phyloP scores from a whole-genome alignment of 2,329 filamentous ascomycete genomes.

The Neofusicoccum ribis region DNA sequence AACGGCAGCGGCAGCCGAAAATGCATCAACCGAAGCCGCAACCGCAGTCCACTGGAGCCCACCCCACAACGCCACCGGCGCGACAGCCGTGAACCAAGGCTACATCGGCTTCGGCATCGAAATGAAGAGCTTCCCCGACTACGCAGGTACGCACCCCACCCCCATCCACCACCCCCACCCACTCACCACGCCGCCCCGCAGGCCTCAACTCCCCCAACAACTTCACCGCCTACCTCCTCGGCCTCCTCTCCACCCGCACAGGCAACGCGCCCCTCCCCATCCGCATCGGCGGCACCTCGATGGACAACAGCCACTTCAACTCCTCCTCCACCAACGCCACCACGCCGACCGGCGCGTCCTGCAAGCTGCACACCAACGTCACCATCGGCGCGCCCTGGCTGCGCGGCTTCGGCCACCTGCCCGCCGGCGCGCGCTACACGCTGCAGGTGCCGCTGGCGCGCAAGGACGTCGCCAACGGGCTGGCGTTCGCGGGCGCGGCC shows the following conservation, averaged over 20 bases:
- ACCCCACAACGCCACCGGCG: background rate
- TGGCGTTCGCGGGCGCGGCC: background rate
- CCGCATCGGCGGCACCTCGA: background rate
- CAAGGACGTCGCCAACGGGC: background rate
- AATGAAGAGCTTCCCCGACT: background rate
- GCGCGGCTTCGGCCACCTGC: background rate
- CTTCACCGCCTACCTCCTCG: background rate
- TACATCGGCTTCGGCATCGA: conserved; percentile 3
- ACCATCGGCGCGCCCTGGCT: background rate
- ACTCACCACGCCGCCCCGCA: too few relatives aligned
- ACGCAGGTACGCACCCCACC: background rate
- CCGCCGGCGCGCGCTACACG: background rate
- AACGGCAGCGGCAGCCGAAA: too few relatives aligned
- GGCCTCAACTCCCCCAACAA: background rate
- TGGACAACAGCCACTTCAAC: background rate
- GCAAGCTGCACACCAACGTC: background rate
- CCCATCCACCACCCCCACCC: too few relatives aligned
- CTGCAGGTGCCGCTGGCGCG: background rate
- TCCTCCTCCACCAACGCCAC: background rate
- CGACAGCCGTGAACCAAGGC: background rate
- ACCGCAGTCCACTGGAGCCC: background rate
- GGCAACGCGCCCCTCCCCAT: background rate
- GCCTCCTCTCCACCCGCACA: background rate
- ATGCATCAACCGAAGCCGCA: too few relatives aligned
- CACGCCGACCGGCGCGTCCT: background rate